phyloP scores from a whole-genome alignment of 1,284 basidiomycete species.

The Peniophora sp. region DNA sequence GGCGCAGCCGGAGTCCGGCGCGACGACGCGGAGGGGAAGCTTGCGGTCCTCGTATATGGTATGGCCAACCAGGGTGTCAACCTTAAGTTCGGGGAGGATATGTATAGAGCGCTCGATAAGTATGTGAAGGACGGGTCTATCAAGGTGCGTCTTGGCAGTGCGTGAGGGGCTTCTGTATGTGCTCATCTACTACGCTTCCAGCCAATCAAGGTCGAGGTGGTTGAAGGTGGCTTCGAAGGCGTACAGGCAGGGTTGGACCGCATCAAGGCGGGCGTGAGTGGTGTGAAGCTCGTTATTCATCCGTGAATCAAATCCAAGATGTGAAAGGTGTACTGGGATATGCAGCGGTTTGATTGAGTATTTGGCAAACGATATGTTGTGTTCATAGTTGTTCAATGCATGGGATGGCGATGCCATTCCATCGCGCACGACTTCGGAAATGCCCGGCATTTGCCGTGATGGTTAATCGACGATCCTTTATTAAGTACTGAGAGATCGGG shows the following conservation, averaged over 20 bases:
- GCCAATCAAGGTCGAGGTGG: background rate
- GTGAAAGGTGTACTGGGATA: too few relatives aligned
- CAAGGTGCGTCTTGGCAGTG: background rate
- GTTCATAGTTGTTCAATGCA: too few relatives aligned
- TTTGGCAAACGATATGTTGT: too few relatives aligned
- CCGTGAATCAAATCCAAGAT: background rate
- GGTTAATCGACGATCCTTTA: too few relatives aligned
- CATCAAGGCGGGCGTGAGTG: background rate
- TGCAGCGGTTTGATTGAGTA: too few relatives aligned
- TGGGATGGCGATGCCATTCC: too few relatives aligned
- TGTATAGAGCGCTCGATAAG: slow-evolving; percentile 10
- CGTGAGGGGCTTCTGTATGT: background rate
- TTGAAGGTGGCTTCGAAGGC: background rate
- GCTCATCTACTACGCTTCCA: background rate
- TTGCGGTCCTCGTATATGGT: slow-evolving; percentile 18
- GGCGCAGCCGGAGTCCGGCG: slow-evolving; percentile 7
- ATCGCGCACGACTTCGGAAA: too few relatives aligned
- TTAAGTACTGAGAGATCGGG: too few relatives aligned
- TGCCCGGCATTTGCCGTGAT: too few relatives aligned
- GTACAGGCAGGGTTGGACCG: background rate
- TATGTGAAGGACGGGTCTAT: background rate
- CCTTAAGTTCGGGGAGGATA: slow-evolving; percentile 14
- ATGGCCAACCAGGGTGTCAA: slow-evolving; percentile 16
- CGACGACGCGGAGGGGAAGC: slow-evolving; percentile 17
- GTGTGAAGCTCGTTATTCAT: background rate